These are phyloP conservation scores for Annulohypoxylon truncatum DNA, from an alignment of 2,329 filamentous ascomycete genomes.

Conservation along the genomic window DNA sequence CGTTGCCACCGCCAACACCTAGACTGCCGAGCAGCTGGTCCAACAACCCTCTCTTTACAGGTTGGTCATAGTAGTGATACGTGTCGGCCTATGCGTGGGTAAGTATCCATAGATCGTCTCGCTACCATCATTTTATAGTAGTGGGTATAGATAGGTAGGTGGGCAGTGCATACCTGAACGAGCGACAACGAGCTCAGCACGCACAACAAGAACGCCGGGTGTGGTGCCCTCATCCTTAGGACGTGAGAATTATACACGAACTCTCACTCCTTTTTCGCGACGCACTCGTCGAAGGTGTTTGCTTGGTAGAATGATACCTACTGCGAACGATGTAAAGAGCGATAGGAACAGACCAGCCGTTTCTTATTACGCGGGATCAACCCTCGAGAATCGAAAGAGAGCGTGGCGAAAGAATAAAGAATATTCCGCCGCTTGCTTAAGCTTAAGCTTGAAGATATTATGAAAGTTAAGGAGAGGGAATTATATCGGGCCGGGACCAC, in stretches of 20 bases:
- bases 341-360: slow-evolving; percentile 47
- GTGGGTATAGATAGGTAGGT: neutral
- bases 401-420: slow-evolving; percentile 8
- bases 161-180: slow-evolving; percentile 41
- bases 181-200: slow-evolving; percentile 42
- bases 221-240: slow-evolving; percentile 39
- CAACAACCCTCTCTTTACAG: slow-evolving; percentile 45
- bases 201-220: slow-evolving; percentile 33
- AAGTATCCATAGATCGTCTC: slow-evolving; percentile 16
- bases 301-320: slow-evolving; percentile 10
- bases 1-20: slow-evolving; percentile 2
- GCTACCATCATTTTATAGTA: neutral
- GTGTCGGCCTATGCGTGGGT: slow-evolving; percentile 37
- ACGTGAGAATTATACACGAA: slow-evolving; percentile 27
- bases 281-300: slow-evolving; percentile 16
- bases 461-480: slow-evolving; percentile 26
- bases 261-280: slow-evolving; percentile 23
- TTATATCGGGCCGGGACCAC: slow-evolving; percentile 31
- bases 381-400: slow-evolving; percentile 28
- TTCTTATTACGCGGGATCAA: slow-evolving; percentile 42
- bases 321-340: slow-evolving; percentile 7
- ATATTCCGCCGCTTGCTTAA: slow-evolving; percentile 1
- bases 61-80: slow-evolving; percentile 36
- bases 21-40: slow-evolving; percentile 41
- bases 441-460: slow-evolving; percentile 30